A percentile compares a stretch with the other conserved stretches of the same genome.
These are phyloP conservation scores for Aspergillus sparsus DNA, from an alignment of 495 filamentous ascomycete species.

Conservation along the genomic window DNA sequence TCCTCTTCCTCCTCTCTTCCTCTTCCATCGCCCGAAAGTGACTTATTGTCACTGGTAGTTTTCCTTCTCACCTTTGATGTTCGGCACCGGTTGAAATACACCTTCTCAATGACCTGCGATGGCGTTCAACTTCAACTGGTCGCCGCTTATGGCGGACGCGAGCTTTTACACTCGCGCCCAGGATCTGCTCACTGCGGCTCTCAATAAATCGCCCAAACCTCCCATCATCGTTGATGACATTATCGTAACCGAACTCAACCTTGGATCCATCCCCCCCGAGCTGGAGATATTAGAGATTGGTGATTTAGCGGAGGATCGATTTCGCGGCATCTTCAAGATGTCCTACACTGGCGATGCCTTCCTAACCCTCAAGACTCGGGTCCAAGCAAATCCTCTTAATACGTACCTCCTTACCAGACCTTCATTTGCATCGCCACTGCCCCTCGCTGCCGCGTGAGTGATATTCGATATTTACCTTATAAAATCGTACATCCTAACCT, in stretches of 20 bases:
- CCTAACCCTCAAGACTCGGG: constrained; percentile 88
- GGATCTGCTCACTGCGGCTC: constrained; percentile 88
- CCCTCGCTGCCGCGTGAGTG: constrained; percentile 79
- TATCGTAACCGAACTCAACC: constrained; percentile 94
- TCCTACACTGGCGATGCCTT: constrained; percentile 94
- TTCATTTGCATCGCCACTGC: constrained; percentile 86
- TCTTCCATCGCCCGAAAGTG: constrained; percentile 15
- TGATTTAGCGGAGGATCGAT: constrained; percentile 93
- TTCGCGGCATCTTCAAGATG: constrained; percentile 99
- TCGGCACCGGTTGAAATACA: constrained; percentile 10
- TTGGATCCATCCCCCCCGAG: constrained; percentile 87
- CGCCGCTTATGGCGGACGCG: constrained; percentile 92
- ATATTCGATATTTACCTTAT: neutral
- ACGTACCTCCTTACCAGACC: constrained; percentile 92
- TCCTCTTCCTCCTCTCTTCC: constrained; percentile 12
- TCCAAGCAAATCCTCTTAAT: constrained; percentile 97
- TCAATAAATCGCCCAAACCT: constrained; percentile 98
- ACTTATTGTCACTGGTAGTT: constrained; percentile 5
- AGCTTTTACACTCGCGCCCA: constrained; percentile 85
- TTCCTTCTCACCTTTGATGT: constrained; percentile 7
- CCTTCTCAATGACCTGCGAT: constrained; percentile 55
- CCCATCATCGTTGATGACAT: constrained; percentile 99
- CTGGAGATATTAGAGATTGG: constrained; percentile 97
- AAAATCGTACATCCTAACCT: neutral
- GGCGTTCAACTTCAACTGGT: constrained; percentile 99